Evolutionary conservation across 345 rosid species (phyloP), one percentile per base, ranked within the genome.

Genomic region (Cochlearia excelsa): DNA sequence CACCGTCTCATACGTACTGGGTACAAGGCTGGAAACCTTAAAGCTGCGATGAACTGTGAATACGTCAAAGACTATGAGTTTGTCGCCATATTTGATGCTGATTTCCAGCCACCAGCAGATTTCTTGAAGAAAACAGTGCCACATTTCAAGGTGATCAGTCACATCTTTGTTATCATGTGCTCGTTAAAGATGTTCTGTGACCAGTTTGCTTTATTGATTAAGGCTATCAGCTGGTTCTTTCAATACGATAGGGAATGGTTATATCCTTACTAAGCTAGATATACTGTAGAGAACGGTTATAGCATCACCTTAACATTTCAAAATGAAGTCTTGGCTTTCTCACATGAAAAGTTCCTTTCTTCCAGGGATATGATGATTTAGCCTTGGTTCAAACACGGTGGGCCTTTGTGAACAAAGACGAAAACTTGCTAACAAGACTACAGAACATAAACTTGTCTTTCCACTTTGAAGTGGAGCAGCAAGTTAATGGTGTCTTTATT

Each of bases 381-480:
- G 95, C 91, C 9, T 71, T 89, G 76, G 97, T 89, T 39, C 97
- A 89, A 69, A 72, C 91, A 63, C 80, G 97, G 76, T 89, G 97
- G 96, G 66, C 87, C 9, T 88, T 88, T 58, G 96, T 88, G 40
- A 88, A 88, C 79, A 88, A 84, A 80, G 89, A 84, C 42, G 97
- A 89, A 81, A 89, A 89, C 83, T 65, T 89, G 80, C 95, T 89
- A 8, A 89, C 97, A 3, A 81, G 91, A 68, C 80, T 89, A 55
- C 95, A 89, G 75, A 86, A 89, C 81, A 79, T 89, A 71, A 86
- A 89, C 72, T 76, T 89, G 65, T 80, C 91, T 0, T 89, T 89
- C 69, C 97, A 89, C 66, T 89, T 89, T 76, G 97, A 89, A 78
- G 95, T 89, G 47, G 97, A 89, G 62, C 97, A 89, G 59, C 97